phyloP scores from a whole-genome alignment of 2,329 filamentous ascomycete species.

The Stemphylium vesicarium region DNA sequence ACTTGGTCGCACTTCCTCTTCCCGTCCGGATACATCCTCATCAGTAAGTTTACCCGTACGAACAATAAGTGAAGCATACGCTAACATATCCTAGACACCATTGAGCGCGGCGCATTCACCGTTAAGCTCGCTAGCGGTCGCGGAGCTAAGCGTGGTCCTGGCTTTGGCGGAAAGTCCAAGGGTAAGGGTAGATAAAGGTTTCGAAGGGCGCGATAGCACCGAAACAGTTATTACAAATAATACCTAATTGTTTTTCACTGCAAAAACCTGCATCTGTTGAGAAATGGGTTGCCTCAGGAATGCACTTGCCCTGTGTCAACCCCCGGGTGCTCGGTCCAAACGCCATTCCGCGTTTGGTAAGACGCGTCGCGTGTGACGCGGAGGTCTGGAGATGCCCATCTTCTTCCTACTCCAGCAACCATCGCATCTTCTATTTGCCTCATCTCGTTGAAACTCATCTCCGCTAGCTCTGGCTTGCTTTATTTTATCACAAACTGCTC shows the following conservation, averaged over 20 bases:
- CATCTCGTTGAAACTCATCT: too few species aligned
- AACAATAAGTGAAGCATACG: not conserved
- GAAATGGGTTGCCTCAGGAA: not conserved
- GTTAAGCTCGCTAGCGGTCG: slow-evolving; percentile 40
- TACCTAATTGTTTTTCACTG: too few species aligned
- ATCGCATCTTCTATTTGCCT: too few species aligned
- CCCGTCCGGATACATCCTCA: slow-evolving; percentile 43
- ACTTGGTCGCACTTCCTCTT: slow-evolving; percentile 52
- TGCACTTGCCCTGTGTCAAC: not conserved
- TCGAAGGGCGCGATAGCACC: not conserved
- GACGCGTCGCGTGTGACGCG: not conserved
- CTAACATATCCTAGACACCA: slow-evolving; percentile 29
- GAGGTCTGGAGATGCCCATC: too few species aligned
- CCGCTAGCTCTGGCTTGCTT: too few species aligned
- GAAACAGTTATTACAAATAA: not conserved
- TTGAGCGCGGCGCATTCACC: slow-evolving; percentile 48
- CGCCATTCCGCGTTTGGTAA: not conserved
- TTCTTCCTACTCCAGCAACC: too few species aligned
- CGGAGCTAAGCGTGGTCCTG: slow-evolving; percentile 27
- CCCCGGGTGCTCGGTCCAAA: not conserved
- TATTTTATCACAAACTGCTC: too few species aligned
- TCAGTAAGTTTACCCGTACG: slow-evolving; percentile 22
- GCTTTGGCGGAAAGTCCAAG: slow-evolving; percentile 28
- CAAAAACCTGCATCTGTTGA: too few species aligned
- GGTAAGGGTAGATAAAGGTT: slow-evolving; percentile 2